Evolutionary conservation across 2,329 filamentous ascomycete genomes (phyloP), one percentile per base, ranked within the genome.

Genomic region (Phaeosphaeria sp.): DNA sequence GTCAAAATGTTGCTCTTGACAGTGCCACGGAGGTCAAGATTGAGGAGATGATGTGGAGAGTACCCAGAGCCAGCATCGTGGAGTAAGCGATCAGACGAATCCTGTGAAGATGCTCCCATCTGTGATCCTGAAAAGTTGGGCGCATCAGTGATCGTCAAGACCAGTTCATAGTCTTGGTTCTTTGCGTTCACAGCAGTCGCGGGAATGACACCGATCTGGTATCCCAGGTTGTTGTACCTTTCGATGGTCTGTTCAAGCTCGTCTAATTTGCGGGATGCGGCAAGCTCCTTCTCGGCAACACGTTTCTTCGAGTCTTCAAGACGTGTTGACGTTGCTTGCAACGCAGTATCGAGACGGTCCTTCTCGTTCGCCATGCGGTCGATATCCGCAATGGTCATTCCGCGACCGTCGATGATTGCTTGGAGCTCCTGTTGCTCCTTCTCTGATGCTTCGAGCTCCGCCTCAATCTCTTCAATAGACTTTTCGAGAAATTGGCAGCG

Each of bases 341-440:
- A 89, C 43, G 89, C 91, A 69, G 90, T 93, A 64, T 96, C 92
- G n/a, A 99, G 85, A 47, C 95, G 89, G 72, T 99, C 95, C 52
- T 93, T 89, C 77, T 99, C 95, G 36, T 91, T 89, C 67, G 93
- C 97, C 94, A 99, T 97, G 77, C 95, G 92, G 84, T 99, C 95
- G 74, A 99, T 98, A 84, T 99, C 95, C 79, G 95, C 91, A 79
- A 97, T 96, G 71, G 93, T 96, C 75, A 99, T 93, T 2, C 95
- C 95, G 74, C 96, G 92, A 67, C 90, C 89, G 77, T 98, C 95
- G 25, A 99, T 93, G 27, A 91, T 89, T 57, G 90, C 88, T 75
- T 98, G 94, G 9, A 99, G 84, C 27, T 85, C 84, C 43, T 87
- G 81, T 60, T 92, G 88, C 76, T 99, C 95, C 17, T 91, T 88